Percentiles rank a stretch among this genome's conserved stretches.
These are phyloP conservation scores for Davidsoniella neocaledoniae DNA, from an alignment of 2,329 filamentous ascomycete species.

Conservation along the genomic window DNA sequence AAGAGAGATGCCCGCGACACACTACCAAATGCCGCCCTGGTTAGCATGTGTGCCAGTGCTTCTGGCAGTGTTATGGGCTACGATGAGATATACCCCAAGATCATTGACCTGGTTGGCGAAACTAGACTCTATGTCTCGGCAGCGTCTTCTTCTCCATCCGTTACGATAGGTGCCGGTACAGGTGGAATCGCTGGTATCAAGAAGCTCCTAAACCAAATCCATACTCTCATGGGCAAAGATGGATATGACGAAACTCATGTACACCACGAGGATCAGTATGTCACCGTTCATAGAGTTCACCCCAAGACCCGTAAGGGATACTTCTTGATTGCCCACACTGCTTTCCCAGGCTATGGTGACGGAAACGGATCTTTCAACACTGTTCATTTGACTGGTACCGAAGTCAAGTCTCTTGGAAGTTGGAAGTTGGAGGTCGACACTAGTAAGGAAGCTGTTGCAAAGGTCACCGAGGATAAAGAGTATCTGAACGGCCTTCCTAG, in stretches of 20 bases:
- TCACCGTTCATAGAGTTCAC: constrained; percentile 90
- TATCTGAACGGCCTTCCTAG: constrained; percentile 72
- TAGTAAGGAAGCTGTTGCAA: constrained; percentile 49
- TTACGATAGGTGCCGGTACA: constrained; percentile 52
- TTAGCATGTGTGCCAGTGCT: constrained; percentile 89
- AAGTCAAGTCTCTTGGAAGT: constrained; percentile 69
- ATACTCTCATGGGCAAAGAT: constrained; percentile 88
- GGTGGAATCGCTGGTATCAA: constrained; percentile 81
- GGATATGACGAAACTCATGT: constrained; percentile 92
- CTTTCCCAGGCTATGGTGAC: constrained; percentile 78
- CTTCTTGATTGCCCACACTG: constrained; percentile 90
- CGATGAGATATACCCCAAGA: constrained; percentile 84
- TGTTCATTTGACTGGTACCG: constrained; percentile 67
- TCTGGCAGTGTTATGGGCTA: constrained; percentile 96
- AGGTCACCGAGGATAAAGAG: constrained; percentile 50
- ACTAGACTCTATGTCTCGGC: constrained; percentile 66
- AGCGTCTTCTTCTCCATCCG: constrained; percentile 42
- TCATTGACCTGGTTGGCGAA: constrained; percentile 88
- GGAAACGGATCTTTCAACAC: constrained; percentile 67
- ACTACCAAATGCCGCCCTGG: constrained; percentile 79
- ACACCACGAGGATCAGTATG: constrained; percentile 89
- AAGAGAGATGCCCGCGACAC: constrained; percentile 91
- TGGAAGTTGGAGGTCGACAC: constrained; percentile 85
- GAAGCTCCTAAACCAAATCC: constrained; percentile 85
- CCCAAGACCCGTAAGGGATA: constrained; percentile 84